Percentiles rank a stretch among this genome's conserved stretches.
Evolutionary conservation across 73 alveolate species (phyloP).

Genomic region (Tetrahymena thermophila): DNA sequence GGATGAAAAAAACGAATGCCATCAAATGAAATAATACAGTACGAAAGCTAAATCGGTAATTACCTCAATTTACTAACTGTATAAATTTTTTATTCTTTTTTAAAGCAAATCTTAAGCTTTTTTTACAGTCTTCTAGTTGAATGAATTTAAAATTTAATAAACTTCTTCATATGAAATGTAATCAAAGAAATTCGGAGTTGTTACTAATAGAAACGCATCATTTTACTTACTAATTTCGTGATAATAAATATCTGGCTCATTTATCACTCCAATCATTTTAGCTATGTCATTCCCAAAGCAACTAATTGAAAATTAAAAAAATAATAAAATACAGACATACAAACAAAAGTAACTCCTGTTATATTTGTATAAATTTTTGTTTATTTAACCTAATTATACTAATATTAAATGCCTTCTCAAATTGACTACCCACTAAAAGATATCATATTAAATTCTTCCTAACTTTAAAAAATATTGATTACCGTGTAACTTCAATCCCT

Average conservation of each 20-base stretch:
- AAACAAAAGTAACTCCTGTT: too few relatives aligned
- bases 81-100: background rate
- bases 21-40: background rate
- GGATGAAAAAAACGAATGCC: background rate
- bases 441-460: too few relatives aligned
- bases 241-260: background rate
- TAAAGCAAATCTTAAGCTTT: background rate
- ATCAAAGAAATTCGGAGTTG: background rate
- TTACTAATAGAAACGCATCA: background rate
- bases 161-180: background rate
- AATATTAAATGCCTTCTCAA: too few relatives aligned
- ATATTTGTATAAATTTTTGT: too few relatives aligned
- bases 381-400: too few relatives aligned
- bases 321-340: background rate
- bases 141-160: background rate
- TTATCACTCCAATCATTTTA: background rate
- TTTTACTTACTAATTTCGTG: background rate
- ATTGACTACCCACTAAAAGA: too few relatives aligned
- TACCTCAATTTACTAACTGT: background rate
- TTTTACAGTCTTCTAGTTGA: background rate
- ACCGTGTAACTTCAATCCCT: background rate
- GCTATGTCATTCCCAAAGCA: background rate
- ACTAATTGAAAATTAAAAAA: background rate
- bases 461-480: background rate
- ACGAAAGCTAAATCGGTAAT: background rate